Base-by-base conservation (phyloP, 2,329 filamentous ascomycete genomes). In the Bipolaris bicolor region DNA sequence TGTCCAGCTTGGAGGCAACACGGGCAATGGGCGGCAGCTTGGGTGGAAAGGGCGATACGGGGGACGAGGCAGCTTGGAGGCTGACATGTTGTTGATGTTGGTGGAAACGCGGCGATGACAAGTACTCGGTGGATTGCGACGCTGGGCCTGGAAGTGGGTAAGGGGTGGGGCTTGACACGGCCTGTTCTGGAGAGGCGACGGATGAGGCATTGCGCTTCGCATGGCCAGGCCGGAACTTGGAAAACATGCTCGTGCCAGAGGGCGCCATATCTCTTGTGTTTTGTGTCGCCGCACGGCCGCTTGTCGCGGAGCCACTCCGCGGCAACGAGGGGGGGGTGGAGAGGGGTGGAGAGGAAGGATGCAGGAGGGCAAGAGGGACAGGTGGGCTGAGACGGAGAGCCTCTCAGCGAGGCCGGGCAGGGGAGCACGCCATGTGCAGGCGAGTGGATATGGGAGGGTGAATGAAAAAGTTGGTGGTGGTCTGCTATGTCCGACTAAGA, bases 201-300 rank as follows among this genome's bases (percentile, higher is more conserved):
- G 53, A 72, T 55, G 76, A 74, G 62, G 67, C 68, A 69, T 72
- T 72, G 63, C 76, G 75, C 66, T 72, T 76, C 58, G 72, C 72
- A 57, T 77, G 74, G 56, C 70, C 70, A 13, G 74, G 72, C 49
- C 76, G 65, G 18, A 77, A 71, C 62, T 77, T 76, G 52, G 75
- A 75, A 55, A 78, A 77, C 69, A 78, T 73, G 61, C 68, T 74
- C 48, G 73, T 76, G 62, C 69, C 74, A 43, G 73, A 76, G 63
- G 75, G 75, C 62, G 75, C 74, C 74, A 77, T 77, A 51, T 56
- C 48, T 43, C 24, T 20, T 55, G 54, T 47, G 55, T 51, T 51
- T 51, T 51, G 34, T 48, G 41, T 49, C 59, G 62, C 57, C 60
- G 55, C 59, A 62, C 60, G 41, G 58, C 58, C 52, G 50, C 60